Percentiles rank a stretch among this genome's conserved stretches.
Evolutionary conservation across 2,329 filamentous ascomycete species (phyloP).

Genomic region (Arthrobotrys megalospora): DNA sequence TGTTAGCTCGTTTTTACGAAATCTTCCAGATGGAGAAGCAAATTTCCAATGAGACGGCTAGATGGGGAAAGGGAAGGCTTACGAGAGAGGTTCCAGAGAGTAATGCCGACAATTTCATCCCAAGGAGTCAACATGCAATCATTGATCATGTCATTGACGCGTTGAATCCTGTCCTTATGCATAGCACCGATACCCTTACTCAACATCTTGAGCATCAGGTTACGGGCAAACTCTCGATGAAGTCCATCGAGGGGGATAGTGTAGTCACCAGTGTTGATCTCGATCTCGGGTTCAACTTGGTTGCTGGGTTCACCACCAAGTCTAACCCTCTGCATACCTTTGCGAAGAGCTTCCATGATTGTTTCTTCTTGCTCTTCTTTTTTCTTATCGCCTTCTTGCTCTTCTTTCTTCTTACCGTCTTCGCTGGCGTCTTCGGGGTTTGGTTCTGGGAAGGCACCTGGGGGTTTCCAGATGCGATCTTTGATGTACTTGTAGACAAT

Average conservation of each 20-base stretch:
- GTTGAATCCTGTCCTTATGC: conserved; percentile 38
- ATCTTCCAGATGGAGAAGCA: not conserved
- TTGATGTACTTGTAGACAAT: conserved; percentile 24
- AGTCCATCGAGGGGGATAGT: conserved; percentile 32
- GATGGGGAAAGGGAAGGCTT: conserved; percentile 2
- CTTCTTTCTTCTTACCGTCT: not conserved
- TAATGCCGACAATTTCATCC: conserved; percentile 41
- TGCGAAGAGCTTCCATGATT: conserved; percentile 28
- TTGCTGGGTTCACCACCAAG: conserved; percentile 3
- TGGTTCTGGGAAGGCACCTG: not conserved
- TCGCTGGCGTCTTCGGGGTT: not conserved
- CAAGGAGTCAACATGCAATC: conserved; percentile 40
- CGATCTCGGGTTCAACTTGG: not conserved
- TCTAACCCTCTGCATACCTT: conserved; percentile 16
- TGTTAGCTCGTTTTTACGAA: not conserved
- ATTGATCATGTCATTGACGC: conserved; percentile 54
- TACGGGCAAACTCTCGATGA: conserved; percentile 33
- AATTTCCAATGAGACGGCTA: not conserved
- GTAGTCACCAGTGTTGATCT: conserved; percentile 23
- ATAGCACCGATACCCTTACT: conserved; percentile 40
- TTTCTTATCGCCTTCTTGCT: not conserved
- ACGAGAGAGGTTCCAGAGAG: conserved; percentile 43
- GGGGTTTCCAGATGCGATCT: not conserved
- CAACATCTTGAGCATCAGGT: conserved; percentile 50
- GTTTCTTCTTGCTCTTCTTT: not conserved